Base-by-base conservation (phyloP, 805 yeast genomes). In the Barnettozyma botsteinii region DNA sequence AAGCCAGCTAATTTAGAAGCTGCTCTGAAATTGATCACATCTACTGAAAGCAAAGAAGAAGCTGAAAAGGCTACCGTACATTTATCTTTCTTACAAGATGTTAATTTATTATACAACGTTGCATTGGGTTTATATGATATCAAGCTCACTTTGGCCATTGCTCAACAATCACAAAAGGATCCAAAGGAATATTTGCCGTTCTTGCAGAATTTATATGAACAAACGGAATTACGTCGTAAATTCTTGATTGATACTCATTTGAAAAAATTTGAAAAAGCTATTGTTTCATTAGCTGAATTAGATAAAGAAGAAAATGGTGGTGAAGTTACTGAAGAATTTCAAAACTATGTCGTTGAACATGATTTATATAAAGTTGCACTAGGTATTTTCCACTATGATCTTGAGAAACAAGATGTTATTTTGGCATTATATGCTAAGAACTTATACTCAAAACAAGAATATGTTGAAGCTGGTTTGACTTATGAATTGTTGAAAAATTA, bases 181-280 rank as follows among this genome's bases (percentile, higher is more conserved):
- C 99, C 99, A 19, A 87, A 89, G 55, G 99, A 93, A 61, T 93
- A 93, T 52, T 66, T 93, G 38, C 96, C 98, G 37, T 93, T 93
- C 61, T 70, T 93, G 49, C 95, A 87, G 55, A 72, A 79, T 35
- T 67, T 93, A 39, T 82, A 85, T 49, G 75, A 74, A 30, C 85
- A 82, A 59, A 65, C 75, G 1, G 80, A 75, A 6, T 60, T 78
- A 40, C 75, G 95, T 45, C 77, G 80, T 49, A 72, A 75, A 55
- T 89, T 85, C 55, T 60, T 78, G 55, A 84, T 93, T 50, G 98
- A 93, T 57, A 82, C 85, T 36, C 70, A 79, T 56, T 72, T 93
- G 58, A 78, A 81, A 53, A 74, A 79, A 33, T 69, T 71, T 56
- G 74, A 70, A 24, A 78, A 75, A 55, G 98, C 96, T 0, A 65